These are phyloP conservation scores for Zizania palustris DNA, from an alignment of 202 grass and related monocot species.

Conservation along the genomic window DNA sequence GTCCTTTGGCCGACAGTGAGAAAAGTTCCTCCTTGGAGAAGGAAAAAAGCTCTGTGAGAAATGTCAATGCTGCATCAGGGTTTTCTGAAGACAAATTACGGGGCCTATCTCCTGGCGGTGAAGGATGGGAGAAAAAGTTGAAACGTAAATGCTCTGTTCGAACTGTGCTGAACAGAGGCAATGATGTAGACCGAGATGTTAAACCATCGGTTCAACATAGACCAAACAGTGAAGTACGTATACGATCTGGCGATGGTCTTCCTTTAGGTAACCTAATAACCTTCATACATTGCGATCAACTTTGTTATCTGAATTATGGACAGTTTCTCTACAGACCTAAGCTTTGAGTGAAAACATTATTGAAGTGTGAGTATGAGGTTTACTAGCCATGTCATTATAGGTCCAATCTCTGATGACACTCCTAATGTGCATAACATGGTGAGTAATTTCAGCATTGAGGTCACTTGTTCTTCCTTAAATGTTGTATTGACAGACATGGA, in stretches of 20 bases:
- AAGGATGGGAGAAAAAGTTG: slow-evolving; percentile 77
- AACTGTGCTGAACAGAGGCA: slow-evolving; percentile 62
- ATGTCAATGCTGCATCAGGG: slow-evolving; percentile 39
- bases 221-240: slow-evolving; percentile 58
- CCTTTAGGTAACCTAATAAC: slow-evolving; percentile 61
- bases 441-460: slow-evolving; percentile 2
- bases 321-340: slow-evolving; percentile 23
- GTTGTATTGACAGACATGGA: slow-evolving; percentile 59
- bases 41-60: slow-evolving; percentile 56
- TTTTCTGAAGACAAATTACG: slow-evolving; percentile 65
- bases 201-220: slow-evolving; percentile 63
- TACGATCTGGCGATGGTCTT: slow-evolving; percentile 56
- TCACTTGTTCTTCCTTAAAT: slow-evolving; percentile 16
- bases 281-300: not conserved
- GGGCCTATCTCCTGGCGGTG: slow-evolving; percentile 57
- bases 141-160: slow-evolving; percentile 79
- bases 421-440: slow-evolving; percentile 11
- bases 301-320: not conserved
- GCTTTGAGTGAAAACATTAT: slow-evolving; percentile 23
- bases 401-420: not conserved
- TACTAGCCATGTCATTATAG: slow-evolving; percentile 11
- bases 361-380: slow-evolving; percentile 24
- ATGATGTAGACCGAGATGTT: slow-evolving; percentile 48
- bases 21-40: slow-evolving; percentile 64
- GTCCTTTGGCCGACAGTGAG: slow-evolving; percentile 43